Evolutionary conservation across 2,329 filamentous ascomycete species (phyloP).

Genomic region (Harringtonia lauricola): DNA sequence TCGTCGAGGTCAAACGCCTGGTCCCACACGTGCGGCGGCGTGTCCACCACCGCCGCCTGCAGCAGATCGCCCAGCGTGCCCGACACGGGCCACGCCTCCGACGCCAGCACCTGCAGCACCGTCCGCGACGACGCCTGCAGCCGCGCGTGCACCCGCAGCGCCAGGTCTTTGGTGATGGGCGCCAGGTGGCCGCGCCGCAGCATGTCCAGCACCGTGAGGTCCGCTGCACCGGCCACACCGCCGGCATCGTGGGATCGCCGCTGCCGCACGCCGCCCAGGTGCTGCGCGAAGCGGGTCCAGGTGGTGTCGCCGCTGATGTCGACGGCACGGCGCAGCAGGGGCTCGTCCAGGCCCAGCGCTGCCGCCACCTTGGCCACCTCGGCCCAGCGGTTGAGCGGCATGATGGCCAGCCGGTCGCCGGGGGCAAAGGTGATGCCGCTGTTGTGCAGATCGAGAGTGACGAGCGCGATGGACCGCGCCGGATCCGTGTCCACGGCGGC

Average conservation of each 20-base stretch:
- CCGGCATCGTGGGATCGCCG: slow-evolving; percentile 24
- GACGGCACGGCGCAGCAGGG: slow-evolving; percentile 31
- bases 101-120: slow-evolving; percentile 35
- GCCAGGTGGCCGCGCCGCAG: slow-evolving; percentile 39
- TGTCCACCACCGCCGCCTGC: slow-evolving; percentile 35
- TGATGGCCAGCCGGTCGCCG: slow-evolving; percentile 40
- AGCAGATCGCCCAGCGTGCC: slow-evolving; percentile 39
- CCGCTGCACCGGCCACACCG: slow-evolving; percentile 10
- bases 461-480: slow-evolving; percentile 32
- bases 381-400: slow-evolving; percentile 43
- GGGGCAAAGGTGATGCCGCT: slow-evolving; percentile 42
- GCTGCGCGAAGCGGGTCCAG: slow-evolving; percentile 27
- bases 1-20: slow-evolving; percentile 32
- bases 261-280: too few relatives aligned
- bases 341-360: slow-evolving; percentile 34
- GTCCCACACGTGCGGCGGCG: slow-evolving; percentile 36
- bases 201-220: slow-evolving; percentile 35
- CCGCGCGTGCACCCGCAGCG: slow-evolving; percentile 34
- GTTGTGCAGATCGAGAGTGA: slow-evolving; percentile 39
- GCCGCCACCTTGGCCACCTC: slow-evolving; percentile 43
- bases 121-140: slow-evolving; percentile 38
- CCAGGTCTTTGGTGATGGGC: slow-evolving; percentile 38
- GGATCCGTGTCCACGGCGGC: slow-evolving; percentile 34
- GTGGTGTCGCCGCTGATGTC: slow-evolving; percentile 25
- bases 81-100: slow-evolving; percentile 38